These are phyloP conservation scores for Hericium alpestre DNA, from an alignment of 768 basidiomycete genomes.

Conservation along the genomic window DNA sequence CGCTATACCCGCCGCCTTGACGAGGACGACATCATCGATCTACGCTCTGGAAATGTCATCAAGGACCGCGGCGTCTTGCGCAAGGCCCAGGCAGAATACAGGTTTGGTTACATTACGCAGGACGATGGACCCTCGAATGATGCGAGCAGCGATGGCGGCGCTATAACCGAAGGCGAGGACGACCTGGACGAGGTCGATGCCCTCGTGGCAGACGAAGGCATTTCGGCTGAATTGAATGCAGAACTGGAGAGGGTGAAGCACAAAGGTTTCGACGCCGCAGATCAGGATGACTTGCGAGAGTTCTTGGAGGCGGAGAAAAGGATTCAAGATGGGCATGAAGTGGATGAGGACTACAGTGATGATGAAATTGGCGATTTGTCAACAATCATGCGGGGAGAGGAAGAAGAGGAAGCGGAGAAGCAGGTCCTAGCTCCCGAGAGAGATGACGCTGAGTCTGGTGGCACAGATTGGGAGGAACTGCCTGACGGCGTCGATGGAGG, in stretches of 20 bases:
- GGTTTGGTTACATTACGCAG: conserved; percentile 44
- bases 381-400: conserved; percentile 17
- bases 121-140: conserved; percentile 23
- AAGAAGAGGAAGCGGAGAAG: conserved; percentile 19
- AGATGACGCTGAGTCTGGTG: conserved; percentile 9
- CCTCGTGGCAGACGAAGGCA: conserved; percentile 26
- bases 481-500: background rate
- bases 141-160: conserved; percentile 26
- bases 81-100: conserved; percentile 26
- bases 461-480: background rate
- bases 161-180: conserved; percentile 41
- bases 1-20: conserved; percentile 57
- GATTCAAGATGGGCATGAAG: conserved; percentile 37
- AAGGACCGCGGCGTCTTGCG: conserved; percentile 64
- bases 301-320: conserved; percentile 56
- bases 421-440: background rate
- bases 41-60: conserved; percentile 48
- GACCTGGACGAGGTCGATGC: conserved; percentile 48
- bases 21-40: conserved; percentile 73
- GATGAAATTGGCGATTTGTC: conserved; percentile 3
- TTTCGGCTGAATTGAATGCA: conserved; percentile 23
- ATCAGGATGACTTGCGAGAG: conserved; percentile 52
- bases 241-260: conserved; percentile 30
- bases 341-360: conserved; percentile 28
- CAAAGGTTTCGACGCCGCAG: conserved; percentile 32